phyloP scores from a whole-genome alignment of 1,139 yeast genomes.

The Diutina neorugosa region DNA sequence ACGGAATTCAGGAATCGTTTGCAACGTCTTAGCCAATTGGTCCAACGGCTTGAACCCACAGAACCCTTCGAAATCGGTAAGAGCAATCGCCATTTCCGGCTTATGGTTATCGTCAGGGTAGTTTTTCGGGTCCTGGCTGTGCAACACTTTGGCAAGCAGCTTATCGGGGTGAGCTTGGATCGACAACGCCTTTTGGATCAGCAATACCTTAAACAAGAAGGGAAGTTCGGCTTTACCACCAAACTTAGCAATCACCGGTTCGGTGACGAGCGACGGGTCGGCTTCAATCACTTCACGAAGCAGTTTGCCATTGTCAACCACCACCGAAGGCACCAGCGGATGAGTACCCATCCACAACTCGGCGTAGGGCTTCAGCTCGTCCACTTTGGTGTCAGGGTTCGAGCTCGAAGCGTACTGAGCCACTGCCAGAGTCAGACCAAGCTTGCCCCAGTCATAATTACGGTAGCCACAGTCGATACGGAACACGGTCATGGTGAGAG shows the following conservation, averaged over 20 bases:
- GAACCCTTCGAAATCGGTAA: constrained; percentile 91
- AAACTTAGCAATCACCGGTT: constrained; percentile 49
- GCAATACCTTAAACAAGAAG: constrained; percentile 83
- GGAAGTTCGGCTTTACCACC: constrained; percentile 68
- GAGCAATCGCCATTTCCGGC: constrained; percentile 98
- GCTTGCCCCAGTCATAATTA: constrained; percentile 79
- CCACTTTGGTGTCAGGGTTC: constrained; percentile 45
- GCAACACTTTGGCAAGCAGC: constrained; percentile 62
- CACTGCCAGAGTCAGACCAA: constrained; percentile 75
- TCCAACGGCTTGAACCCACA: constrained; percentile 93
- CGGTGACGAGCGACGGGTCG: constrained; percentile 51
- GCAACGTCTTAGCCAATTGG: constrained; percentile 56
- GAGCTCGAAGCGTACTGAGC: constrained; percentile 74
- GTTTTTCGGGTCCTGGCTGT: constrained; percentile 74
- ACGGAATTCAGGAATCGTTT: constrained; percentile 62
- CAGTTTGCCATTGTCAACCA: constrained; percentile 37
- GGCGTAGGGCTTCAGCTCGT: constrained; percentile 71
- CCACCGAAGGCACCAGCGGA: constrained; percentile 77
- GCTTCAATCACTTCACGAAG: constrained; percentile 54
- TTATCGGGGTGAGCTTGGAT: constrained; percentile 99
- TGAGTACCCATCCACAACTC: constrained; percentile 99
- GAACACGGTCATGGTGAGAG: constrained; percentile 1
- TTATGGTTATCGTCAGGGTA: constrained; percentile 97
- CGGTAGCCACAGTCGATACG: constrained; percentile 44
- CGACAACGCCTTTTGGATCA: constrained; percentile 83